Evolutionary conservation across 495 filamentous ascomycete genomes (phyloP).

Genomic region (Xylaria longipes): DNA sequence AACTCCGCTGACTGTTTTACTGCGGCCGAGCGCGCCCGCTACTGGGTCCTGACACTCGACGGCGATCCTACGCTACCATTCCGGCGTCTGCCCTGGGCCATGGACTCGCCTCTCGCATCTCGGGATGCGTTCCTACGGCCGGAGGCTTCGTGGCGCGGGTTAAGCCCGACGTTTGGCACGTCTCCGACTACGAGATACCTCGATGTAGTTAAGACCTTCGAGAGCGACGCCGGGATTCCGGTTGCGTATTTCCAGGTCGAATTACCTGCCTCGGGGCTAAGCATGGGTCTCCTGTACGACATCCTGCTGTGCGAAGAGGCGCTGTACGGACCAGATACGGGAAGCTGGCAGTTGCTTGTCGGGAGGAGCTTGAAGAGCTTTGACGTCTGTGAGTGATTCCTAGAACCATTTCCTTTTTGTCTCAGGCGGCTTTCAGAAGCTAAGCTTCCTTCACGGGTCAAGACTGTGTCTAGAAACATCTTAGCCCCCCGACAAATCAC

Average conservation of each 20-base stretch:
- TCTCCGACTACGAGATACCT: slow-evolving; percentile 29
- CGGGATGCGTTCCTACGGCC: slow-evolving; percentile 30
- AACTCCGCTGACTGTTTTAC: slow-evolving; percentile 35
- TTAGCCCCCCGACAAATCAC: neutral
- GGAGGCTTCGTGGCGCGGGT: slow-evolving; percentile 34
- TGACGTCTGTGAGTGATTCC: slow-evolving; percentile 6
- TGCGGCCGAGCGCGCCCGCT: slow-evolving; percentile 19
- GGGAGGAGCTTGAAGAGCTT: slow-evolving; percentile 13
- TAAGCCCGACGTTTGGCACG: slow-evolving; percentile 36
- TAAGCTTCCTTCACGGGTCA: neutral
- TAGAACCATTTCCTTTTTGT: neutral
- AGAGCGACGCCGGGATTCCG: slow-evolving; percentile 10
- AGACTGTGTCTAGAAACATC: neutral
- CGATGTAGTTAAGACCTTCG: slow-evolving; percentile 35
- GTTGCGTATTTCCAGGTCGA: slow-evolving; percentile 37
- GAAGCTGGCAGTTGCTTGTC: slow-evolving; percentile 27
- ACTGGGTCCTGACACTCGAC: slow-evolving; percentile 30
- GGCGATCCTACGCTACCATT: slow-evolving; percentile 36
- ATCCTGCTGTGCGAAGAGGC: slow-evolving; percentile 35
- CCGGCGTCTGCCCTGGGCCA: slow-evolving; percentile 32
- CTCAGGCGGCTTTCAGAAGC: neutral
- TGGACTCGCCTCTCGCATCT: neutral
- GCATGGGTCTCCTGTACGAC: slow-evolving; percentile 37
- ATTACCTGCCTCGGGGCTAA: slow-evolving; percentile 31
- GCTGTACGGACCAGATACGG: slow-evolving; percentile 33